Conservation (phyloP, 768 basidiomycete genomes). For the Tubosaeta sp. region DNA sequence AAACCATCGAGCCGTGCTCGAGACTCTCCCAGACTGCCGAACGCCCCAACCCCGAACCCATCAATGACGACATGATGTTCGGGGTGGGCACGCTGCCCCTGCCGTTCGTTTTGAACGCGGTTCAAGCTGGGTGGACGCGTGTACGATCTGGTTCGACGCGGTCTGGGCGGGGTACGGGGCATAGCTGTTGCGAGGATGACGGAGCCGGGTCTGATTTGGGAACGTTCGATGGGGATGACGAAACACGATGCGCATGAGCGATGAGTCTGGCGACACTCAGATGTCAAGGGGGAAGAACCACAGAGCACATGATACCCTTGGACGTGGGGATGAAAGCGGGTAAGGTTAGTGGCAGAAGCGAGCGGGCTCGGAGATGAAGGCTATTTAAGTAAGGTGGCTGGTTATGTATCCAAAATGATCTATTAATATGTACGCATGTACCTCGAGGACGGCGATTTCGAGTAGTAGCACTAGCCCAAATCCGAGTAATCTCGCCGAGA, state of each 20-base stretch:
- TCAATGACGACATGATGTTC: not conserved
- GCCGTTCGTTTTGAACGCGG: slow-evolving; percentile 4
- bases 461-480: not conserved
- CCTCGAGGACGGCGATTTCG: no score
- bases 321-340: slow-evolving; percentile 6
- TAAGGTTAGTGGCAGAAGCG: slow-evolving; percentile 4
- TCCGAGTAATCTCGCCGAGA: not conserved
- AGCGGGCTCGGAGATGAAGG: not conserved
- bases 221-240: not conserved
- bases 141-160: not conserved
- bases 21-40: not conserved
- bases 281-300: no score
- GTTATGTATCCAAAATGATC: not conserved
- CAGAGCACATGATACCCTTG: not conserved
- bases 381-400: not conserved
- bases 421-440: not conserved
- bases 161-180: not conserved
- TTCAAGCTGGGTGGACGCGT: not conserved
- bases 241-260: not conserved
- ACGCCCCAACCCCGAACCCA: not conserved
- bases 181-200: not conserved
- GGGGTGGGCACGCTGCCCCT: not conserved
- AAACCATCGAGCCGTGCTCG: not conserved
- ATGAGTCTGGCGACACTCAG: no score
- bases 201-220: not conserved